phyloP scores from a whole-genome alignment of 768 basidiomycete species.

The Suillus bovinus region DNA sequence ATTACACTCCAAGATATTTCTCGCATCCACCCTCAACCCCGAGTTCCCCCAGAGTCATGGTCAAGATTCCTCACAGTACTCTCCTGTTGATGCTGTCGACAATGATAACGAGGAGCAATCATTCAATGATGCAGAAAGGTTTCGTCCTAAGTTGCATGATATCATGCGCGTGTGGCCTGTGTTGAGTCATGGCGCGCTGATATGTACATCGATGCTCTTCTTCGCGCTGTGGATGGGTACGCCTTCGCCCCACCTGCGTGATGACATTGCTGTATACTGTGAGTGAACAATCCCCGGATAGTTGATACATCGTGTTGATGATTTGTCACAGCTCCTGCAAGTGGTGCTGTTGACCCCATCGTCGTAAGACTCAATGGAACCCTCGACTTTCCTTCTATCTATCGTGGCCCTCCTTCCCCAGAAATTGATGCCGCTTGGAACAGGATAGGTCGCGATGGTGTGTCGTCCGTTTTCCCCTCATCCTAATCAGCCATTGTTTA shows the following conservation, averaged over 20 bases:
- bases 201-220: slow-evolving; percentile 4
- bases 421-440: no score
- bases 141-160: neutral
- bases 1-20: neutral
- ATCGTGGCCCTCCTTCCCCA: no score
- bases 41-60: neutral
- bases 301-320: neutral
- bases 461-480: no score
- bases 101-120: neutral
- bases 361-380: slow-evolving; percentile 10
- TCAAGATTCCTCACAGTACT: slow-evolving; percentile 4
- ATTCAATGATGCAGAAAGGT: neutral
- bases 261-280: slow-evolving; percentile 3
- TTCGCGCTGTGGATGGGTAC: slow-evolving; percentile 13
- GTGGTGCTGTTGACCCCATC: slow-evolving; percentile 11
- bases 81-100: neutral
- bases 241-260: neutral
- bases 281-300: neutral
- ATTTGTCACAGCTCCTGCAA: slow-evolving; percentile 8
- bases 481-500: no score
- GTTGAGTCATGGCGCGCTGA: slow-evolving; percentile 3
- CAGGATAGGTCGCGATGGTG: no score
- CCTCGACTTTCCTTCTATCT: no score
- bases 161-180: neutral
- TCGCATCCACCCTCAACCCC: neutral